Evolutionary conservation across 2,329 filamentous ascomycete genomes (phyloP).

Genomic region (Domatiomyces catenatus): DNA sequence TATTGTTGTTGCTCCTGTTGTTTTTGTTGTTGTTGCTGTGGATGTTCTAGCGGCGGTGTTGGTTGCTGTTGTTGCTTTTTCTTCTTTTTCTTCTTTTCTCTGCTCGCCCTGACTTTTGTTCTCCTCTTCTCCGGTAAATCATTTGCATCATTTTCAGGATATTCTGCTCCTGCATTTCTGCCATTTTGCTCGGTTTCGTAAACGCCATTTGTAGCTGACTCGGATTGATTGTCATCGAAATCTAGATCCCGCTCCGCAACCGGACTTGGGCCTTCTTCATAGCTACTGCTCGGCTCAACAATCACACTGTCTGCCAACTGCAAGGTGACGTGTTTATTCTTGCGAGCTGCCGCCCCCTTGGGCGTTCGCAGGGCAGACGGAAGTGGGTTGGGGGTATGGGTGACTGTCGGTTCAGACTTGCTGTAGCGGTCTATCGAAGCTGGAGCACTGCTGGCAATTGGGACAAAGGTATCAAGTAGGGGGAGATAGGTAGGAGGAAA

Average conservation of each 20-base stretch:
- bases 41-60: not conserved
- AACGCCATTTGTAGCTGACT: not conserved
- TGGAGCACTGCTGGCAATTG: not conserved
- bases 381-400: conserved; percentile 13
- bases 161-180: not conserved
- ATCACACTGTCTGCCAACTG: conserved; percentile 16
- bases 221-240: not conserved
- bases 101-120: not conserved
- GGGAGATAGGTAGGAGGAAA: conserved; percentile 14
- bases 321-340: conserved; percentile 17
- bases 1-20: not conserved
- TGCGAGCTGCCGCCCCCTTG: conserved; percentile 7
- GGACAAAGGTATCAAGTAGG: conserved; percentile 8
- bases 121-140: not conserved
- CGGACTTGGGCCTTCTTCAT: conserved; percentile 14
- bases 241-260: conserved; percentile 1
- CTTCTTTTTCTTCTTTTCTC: not conserved
- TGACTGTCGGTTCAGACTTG: conserved; percentile 7
- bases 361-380: conserved; percentile 13
- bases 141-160: not conserved
- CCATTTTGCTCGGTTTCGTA: not conserved
- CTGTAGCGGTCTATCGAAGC: conserved; percentile 1
- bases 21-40: not conserved
- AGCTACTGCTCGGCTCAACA: conserved; percentile 16
- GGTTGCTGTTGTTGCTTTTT: not conserved